phyloP scores from a whole-genome alignment of 768 basidiomycete species.

The Phlegmacium glaucopus region DNA sequence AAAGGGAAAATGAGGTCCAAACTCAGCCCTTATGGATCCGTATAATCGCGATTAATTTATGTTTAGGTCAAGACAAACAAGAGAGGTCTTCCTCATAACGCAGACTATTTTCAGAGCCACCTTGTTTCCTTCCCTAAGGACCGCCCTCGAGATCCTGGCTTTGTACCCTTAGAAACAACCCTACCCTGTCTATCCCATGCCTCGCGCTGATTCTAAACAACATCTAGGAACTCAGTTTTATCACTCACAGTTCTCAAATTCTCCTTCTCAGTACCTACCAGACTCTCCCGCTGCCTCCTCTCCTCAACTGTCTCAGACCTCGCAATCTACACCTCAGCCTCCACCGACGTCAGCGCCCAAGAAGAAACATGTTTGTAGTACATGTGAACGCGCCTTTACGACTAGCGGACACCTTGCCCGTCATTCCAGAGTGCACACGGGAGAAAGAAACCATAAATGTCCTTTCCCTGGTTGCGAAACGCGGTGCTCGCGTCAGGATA shows the following conservation, averaged over 20 bases:
- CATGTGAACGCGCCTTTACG: conserved; percentile 78
- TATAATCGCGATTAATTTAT: conserved; percentile 25
- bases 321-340: conserved; percentile 12
- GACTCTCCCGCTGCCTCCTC: conserved; percentile 23
- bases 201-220: conserved; percentile 33
- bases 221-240: conserved; percentile 26
- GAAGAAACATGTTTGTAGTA: conserved; percentile 63
- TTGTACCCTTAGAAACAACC: neutral
- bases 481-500: conserved; percentile 86
- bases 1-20: conserved; percentile 22
- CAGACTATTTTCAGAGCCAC: conserved; percentile 15
- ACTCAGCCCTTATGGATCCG: conserved; percentile 16
- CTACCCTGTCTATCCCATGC: conserved; percentile 24
- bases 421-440: conserved; percentile 88
- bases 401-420: conserved; percentile 88
- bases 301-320: conserved; percentile 24
- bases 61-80: conserved; percentile 31
- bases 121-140: conserved; percentile 11
- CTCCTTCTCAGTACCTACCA: conserved; percentile 17
- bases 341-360: conserved; percentile 22
- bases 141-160: conserved; percentile 8
- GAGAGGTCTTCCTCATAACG: conserved; percentile 20
- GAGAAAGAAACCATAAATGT: conserved; percentile 89
- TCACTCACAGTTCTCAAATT: conserved; percentile 28
- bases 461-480: conserved; percentile 96